phyloP scores from a whole-genome alignment of 106 monocot species.

The Platanthera zijinensis region DNA sequence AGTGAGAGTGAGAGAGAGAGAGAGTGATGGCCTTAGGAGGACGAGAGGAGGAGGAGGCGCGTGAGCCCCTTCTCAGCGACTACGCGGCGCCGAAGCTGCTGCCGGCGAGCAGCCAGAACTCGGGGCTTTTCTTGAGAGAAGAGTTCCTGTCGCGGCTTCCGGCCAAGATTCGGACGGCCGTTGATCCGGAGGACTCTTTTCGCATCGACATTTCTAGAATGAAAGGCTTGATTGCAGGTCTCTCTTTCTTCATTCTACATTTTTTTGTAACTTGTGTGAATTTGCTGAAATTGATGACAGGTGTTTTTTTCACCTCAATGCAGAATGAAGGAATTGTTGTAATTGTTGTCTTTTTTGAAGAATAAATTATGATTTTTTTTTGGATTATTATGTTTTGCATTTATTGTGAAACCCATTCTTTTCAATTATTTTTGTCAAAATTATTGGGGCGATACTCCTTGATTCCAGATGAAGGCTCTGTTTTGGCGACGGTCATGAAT shows the following conservation, averaged over 20 bases:
- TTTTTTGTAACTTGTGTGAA: too few species aligned
- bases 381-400: too few species aligned
- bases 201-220: conserved; percentile 14
- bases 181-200: conserved; percentile 23
- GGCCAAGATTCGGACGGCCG: conserved; percentile 8
- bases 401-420: too few species aligned
- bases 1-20: too few species aligned
- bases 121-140: background rate
- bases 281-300: too few species aligned
- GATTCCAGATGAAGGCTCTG: too few species aligned
- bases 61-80: background rate
- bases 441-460: too few species aligned
- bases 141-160: conserved; percentile 16
- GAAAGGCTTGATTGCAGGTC: background rate
- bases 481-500: too few species aligned
- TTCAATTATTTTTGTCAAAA: too few species aligned
- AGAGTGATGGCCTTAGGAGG: background rate
- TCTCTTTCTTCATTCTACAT: background rate
- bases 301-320: too few species aligned
- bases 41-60: background rate
- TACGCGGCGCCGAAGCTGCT: background rate
- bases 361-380: too few species aligned
- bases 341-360: background rate
- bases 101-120: background rate
- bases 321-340: too few species aligned